Evolutionary conservation across 176 grass and related monocot genomes (phyloP).

Genomic region (Themeda triandra): DNA sequence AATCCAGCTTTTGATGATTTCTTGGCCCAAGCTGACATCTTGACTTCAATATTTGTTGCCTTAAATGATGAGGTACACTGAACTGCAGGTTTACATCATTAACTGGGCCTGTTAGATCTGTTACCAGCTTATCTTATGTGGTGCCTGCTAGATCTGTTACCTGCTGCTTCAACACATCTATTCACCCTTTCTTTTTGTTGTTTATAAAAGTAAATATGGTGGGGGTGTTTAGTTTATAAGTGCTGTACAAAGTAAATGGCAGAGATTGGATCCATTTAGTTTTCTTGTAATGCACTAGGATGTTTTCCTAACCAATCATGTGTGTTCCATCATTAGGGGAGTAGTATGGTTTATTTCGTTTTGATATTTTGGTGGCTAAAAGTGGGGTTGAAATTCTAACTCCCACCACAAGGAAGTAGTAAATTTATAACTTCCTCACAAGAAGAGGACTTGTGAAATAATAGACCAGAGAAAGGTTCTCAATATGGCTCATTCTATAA

Average conservation of each 20-base stretch:
- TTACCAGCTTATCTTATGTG: slow-evolving; percentile 7
- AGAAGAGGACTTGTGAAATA: neutral
- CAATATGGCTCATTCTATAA: neutral
- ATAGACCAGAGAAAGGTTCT: neutral
- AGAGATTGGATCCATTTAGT: neutral
- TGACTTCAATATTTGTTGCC: slow-evolving; percentile 98
- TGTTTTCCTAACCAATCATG: slow-evolving; percentile 3
- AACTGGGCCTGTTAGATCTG: neutral
- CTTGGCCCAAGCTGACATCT: slow-evolving; percentile 88
- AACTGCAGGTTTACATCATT: slow-evolving; percentile 17
- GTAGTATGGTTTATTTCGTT: neutral
- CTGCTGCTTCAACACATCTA: neutral
- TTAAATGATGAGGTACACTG: slow-evolving; percentile 87
- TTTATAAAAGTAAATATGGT: slow-evolving; percentile 9
- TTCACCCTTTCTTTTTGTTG: neutral
- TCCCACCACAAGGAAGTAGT: neutral
- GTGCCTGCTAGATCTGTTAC: slow-evolving; percentile 9
- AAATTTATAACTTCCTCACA: neutral
- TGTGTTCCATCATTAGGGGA: neutral
- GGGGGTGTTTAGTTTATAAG: neutral
- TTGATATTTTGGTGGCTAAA: neutral
- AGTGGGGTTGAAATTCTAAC: neutral
- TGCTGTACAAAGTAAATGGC: neutral
- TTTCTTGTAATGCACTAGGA: neutral
- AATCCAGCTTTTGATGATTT: slow-evolving; percentile 90